Evolutionary conservation across 257 asterid species (phyloP).

Genomic region (Phtheirospermum japonicum): DNA sequence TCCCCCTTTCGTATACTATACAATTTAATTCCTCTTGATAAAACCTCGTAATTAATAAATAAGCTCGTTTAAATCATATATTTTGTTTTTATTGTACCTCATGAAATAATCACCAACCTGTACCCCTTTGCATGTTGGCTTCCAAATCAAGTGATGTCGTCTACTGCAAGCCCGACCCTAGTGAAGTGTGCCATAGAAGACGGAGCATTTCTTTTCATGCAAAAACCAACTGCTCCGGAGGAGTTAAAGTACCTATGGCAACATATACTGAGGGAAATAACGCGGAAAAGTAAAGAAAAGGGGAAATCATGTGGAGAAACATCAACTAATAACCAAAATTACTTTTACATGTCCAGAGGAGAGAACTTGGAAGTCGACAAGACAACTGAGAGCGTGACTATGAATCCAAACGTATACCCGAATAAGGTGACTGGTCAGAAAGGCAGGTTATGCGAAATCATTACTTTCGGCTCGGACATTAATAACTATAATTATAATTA

Average conservation of each 20-base stretch:
- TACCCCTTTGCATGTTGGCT: too few relatives aligned
- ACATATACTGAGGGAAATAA: conserved; percentile 26
- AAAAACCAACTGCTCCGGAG: conserved; percentile 14
- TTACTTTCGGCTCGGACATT: not conserved
- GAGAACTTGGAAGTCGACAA: not conserved
- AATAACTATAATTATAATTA: not conserved
- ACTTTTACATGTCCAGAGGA: not conserved
- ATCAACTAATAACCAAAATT: not conserved
- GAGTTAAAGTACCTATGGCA: conserved; percentile 34
- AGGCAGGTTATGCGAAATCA: conserved; percentile 1
- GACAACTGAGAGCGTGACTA: not conserved
- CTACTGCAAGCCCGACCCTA: conserved; percentile 2
- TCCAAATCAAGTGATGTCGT: conserved; percentile 28
- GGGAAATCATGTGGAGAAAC: conserved; percentile 6
- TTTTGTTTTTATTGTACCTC: too few relatives aligned
- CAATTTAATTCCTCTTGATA: too few relatives aligned
- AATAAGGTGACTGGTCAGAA: not conserved
- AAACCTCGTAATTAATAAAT: too few relatives aligned
- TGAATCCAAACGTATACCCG: not conserved
- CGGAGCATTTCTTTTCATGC: conserved; percentile 33
- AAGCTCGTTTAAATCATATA: too few relatives aligned
- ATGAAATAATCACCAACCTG: too few relatives aligned
- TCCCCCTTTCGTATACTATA: too few relatives aligned
- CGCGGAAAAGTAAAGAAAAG: conserved; percentile 11
- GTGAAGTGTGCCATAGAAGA: conserved; percentile 32